These are phyloP conservation scores for Mycena vulgaris DNA, from an alignment of 768 basidiomycete genomes.

Conservation along the genomic window DNA sequence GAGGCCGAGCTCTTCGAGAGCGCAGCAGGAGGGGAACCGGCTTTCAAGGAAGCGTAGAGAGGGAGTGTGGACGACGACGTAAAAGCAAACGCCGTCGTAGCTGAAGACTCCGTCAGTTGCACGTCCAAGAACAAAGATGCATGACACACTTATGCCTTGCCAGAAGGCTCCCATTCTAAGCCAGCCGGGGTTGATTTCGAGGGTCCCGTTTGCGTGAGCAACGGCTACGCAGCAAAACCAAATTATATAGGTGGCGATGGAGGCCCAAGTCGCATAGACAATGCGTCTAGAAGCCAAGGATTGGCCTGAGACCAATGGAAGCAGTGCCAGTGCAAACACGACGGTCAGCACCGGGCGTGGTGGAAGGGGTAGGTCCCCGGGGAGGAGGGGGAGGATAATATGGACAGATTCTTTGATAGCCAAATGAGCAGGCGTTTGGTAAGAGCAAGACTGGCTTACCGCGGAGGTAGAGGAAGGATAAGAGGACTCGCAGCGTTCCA, in stretches of 20 bases:
- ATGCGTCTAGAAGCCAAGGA: constrained; percentile 70
- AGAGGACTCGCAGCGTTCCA: constrained; percentile 62
- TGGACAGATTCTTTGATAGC: constrained; percentile 66
- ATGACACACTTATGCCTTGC: constrained; percentile 74
- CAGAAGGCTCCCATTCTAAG: constrained; percentile 66
- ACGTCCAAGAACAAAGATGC: not conserved
- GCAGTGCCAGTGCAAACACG: constrained; percentile 57
- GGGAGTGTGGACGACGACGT: constrained; percentile 76
- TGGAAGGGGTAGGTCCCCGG: constrained; percentile 48
- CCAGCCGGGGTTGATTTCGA: constrained; percentile 54
- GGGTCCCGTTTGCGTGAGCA: constrained; percentile 64
- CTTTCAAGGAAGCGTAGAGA: constrained; percentile 73
- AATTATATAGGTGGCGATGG: constrained; percentile 69
- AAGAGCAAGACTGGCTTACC: constrained; percentile 60
- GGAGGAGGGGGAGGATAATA: constrained; percentile 64
- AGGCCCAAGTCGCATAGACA: constrained; percentile 71
- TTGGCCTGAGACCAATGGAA: constrained; percentile 68
- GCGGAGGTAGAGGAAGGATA: constrained; percentile 76
- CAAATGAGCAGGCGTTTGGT: constrained; percentile 30
- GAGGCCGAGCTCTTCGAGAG: constrained; percentile 62
- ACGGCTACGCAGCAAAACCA: constrained; percentile 73
- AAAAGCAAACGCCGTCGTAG: constrained; percentile 75
- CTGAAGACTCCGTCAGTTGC: constrained; percentile 49
- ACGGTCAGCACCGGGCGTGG: constrained; percentile 60
- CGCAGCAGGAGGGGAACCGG: constrained; percentile 54